Evolutionary conservation across 805 yeast species (phyloP), one percentile per base, ranked within the genome.

Genomic region (Metschnikowia chrysomelidarum): DNA sequence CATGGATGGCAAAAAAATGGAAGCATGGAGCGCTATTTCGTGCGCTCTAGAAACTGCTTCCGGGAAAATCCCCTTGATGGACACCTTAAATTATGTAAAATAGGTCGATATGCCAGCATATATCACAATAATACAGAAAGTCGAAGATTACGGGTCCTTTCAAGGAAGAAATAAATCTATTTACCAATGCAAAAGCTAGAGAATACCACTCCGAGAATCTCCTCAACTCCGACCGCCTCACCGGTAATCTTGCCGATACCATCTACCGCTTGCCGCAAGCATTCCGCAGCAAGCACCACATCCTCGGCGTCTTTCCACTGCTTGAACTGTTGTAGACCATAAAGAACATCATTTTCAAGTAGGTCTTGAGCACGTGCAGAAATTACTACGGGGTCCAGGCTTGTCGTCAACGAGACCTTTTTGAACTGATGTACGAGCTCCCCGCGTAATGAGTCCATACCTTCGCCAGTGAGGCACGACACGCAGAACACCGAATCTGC

Each of bases 171-270:
- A 7, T 20, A 20, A 7, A 17, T 22, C 46, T 63, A 91, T 58
- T 91, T 91, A 0, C 98, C 98, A 15, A 93, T 87, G 59, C 98
- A 93, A 56, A 93, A 93, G 43, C 79, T 83, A 2, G 95, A 80
- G 54, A 93, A 93, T 0, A 93, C 93, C 1, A 86, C 91, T 1
- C 93, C 96, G 4, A 93, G 64, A 0, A 93, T 79, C 53, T 93
- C 98, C 49, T 93, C 97, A 0, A 89, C 72, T 0, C 95, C 95
- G 10, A 91, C 78, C 0, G 87, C 75, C 24, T 85, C 84, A 1
- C 98, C 98, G 0, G 97, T 89, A 17, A 93, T 84, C 51, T 81
- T 85, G 0, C 97, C 97, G 24, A 93, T 83, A 0, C 96, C 96
- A 10, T 82, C 87, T 13, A 82, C 78, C 1, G 96, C 79, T 32